Evolutionary conservation across 1,139 yeast species (phyloP).

Genomic region (Lodderomyces theae): DNA sequence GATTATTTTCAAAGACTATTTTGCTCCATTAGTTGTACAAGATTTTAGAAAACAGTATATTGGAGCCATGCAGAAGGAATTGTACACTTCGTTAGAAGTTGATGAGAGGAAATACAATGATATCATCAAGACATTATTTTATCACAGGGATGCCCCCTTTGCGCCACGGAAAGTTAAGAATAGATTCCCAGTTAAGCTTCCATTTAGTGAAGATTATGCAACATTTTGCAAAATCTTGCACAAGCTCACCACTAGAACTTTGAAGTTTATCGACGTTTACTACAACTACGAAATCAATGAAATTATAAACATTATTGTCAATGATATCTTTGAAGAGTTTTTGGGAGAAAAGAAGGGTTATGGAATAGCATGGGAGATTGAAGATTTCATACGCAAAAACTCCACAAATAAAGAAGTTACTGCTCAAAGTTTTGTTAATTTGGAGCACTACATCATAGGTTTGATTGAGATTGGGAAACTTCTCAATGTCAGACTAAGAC

Average conservation of each 20-base stretch:
- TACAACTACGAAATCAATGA: slow-evolving; percentile 51
- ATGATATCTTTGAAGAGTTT: slow-evolving; percentile 65
- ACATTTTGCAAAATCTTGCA: slow-evolving; percentile 77
- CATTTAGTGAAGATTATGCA: slow-evolving; percentile 87
- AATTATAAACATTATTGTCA: slow-evolving; percentile 48
- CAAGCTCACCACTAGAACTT: slow-evolving; percentile 53
- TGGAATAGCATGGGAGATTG: slow-evolving; percentile 66
- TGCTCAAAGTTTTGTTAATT: slow-evolving; percentile 82
- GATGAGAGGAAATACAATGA: slow-evolving; percentile 58
- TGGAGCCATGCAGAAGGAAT: slow-evolving; percentile 69
- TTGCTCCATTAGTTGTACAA: slow-evolving; percentile 53
- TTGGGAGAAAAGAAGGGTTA: slow-evolving; percentile 49
- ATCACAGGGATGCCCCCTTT: slow-evolving; percentile 50
- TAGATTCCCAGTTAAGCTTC: slow-evolving; percentile 67
- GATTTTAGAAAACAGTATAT: slow-evolving; percentile 63
- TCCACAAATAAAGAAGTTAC: slow-evolving; percentile 83
- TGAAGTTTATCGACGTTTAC: slow-evolving; percentile 63
- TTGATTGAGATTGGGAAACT: slow-evolving; percentile 54
- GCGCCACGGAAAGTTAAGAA: slow-evolving; percentile 32
- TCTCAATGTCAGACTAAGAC: slow-evolving; percentile 39
- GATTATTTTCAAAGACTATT: slow-evolving; percentile 55
- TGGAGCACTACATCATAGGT: slow-evolving; percentile 76
- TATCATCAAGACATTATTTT: slow-evolving; percentile 69
- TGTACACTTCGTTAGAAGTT: slow-evolving; percentile 82
- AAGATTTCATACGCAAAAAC: slow-evolving; percentile 55